These are phyloP conservation scores for Huntiella decipiens DNA, from an alignment of 2,329 filamentous ascomycete species.

Conservation along the genomic window DNA sequence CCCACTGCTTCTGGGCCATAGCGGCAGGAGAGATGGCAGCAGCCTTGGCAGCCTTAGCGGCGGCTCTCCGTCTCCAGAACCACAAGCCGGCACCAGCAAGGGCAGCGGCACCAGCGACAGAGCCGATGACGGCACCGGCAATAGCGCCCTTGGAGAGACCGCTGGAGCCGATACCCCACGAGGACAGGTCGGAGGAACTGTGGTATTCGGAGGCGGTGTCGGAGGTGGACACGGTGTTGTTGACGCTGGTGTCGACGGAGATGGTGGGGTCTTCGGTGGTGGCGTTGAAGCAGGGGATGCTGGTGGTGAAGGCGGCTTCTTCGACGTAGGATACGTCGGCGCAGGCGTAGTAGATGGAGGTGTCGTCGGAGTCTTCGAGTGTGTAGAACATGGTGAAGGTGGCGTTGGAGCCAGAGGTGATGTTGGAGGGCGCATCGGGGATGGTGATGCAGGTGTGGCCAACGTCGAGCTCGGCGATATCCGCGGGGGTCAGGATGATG, in stretches of 20 bases:
- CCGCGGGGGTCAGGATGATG: conserved; percentile 19
- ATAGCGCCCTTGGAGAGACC: conserved; percentile 48
- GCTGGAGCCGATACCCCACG: conserved; percentile 11
- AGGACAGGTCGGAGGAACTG: not conserved
- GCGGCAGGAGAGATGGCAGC: not conserved
- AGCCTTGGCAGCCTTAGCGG: not conserved
- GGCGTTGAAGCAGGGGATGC: conserved; percentile 26
- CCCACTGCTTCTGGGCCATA: conserved; percentile 8
- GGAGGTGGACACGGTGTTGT: conserved; percentile 12
- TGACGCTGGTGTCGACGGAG: conserved; percentile 11
- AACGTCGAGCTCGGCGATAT: conserved; percentile 22
- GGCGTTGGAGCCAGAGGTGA: conserved; percentile 25
- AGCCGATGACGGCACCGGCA: conserved; percentile 56
- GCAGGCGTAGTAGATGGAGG: conserved; percentile 28
- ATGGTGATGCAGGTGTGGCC: conserved; percentile 28
- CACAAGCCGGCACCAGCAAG: conserved; percentile 37
- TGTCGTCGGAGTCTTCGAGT: conserved; percentile 22
- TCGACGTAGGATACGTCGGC: conserved; percentile 28
- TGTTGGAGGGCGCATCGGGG: conserved; percentile 18
- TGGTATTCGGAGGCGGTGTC: conserved; percentile 14
- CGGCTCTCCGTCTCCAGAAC: conserved; percentile 26
- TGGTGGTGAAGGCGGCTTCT: conserved; percentile 17
- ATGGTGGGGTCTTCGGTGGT: conserved; percentile 18
- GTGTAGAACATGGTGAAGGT: conserved; percentile 30
- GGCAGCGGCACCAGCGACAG: conserved; percentile 41